phyloP scores from a whole-genome alignment of 2,329 filamentous ascomycete genomes.

The Talaromyces pinophilus region DNA sequence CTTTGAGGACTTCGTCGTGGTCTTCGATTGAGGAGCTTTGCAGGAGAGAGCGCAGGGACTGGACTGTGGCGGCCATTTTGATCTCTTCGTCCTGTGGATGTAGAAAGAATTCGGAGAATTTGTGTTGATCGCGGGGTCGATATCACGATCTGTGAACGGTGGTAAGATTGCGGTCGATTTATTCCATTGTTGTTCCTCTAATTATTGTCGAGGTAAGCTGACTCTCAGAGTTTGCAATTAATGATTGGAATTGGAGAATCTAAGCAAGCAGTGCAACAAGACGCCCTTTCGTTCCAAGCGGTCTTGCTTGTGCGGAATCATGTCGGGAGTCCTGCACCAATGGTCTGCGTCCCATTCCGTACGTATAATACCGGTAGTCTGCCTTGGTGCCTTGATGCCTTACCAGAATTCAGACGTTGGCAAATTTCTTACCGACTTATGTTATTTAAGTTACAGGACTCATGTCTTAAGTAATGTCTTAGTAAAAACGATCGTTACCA shows the following conservation, averaged over 20 bases:
- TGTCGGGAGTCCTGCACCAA: neutral
- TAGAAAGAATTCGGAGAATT: constrained; percentile 3
- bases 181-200: neutral
- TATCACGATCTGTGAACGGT: neutral
- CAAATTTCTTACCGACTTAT: neutral
- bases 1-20: constrained; percentile 62
- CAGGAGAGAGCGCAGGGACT: constrained; percentile 57
- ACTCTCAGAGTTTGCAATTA: neutral
- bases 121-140: constrained; percentile 12
- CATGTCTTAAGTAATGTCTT: neutral
- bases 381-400: neutral
- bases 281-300: neutral
- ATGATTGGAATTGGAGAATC: neutral
- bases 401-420: neutral
- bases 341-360: neutral
- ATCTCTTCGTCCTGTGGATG: neutral
- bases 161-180: neutral
- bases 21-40: constrained; percentile 61
- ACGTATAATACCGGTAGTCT: neutral
- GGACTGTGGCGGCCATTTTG: constrained; percentile 46
- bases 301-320: constrained; percentile 15
- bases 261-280: neutral
- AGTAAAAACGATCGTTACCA: neutral
- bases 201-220: neutral
- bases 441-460: neutral